These are phyloP conservation scores for Cornus suecica DNA, from an alignment of 148 eudicot species.

Conservation along the genomic window DNA sequence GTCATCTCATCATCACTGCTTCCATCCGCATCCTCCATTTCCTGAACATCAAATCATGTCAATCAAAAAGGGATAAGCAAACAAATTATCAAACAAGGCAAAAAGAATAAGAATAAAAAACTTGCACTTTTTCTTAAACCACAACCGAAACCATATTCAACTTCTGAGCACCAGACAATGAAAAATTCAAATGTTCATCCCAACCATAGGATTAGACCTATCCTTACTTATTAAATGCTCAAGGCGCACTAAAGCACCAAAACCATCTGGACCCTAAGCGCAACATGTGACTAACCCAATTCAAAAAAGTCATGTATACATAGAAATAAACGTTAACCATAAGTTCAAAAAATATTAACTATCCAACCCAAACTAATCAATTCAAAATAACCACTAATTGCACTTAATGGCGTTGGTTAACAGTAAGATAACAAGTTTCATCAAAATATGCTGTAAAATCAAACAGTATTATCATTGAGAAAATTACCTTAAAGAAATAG, in stretches of 20 bases:
- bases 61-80: not conserved
- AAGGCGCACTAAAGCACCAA: too few species aligned
- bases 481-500: too few species aligned
- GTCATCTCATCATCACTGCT: slow-evolving; percentile 26
- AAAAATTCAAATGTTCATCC: not conserved
- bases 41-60: slow-evolving; percentile 17
- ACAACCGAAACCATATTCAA: not conserved
- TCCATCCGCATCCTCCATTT: slow-evolving; percentile 23
- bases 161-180: not conserved
- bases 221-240: not conserved
- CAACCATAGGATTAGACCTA: not conserved
- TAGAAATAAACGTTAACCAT: too few species aligned
- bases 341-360: too few species aligned
- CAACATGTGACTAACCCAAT: not conserved
- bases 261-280: too few species aligned
- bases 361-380: not conserved
- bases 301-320: not conserved
- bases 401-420: too few species aligned
- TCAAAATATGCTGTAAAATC: too few species aligned
- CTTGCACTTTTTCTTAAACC: not conserved
- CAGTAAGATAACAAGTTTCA: too few species aligned
- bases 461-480: too few species aligned
- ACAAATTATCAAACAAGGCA: not conserved
- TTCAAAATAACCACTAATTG: too few species aligned
- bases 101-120: not conserved